These are phyloP conservation scores for Komagataella pseudopastoris DNA, from an alignment of 805 yeast species.

Conservation along the genomic window DNA sequence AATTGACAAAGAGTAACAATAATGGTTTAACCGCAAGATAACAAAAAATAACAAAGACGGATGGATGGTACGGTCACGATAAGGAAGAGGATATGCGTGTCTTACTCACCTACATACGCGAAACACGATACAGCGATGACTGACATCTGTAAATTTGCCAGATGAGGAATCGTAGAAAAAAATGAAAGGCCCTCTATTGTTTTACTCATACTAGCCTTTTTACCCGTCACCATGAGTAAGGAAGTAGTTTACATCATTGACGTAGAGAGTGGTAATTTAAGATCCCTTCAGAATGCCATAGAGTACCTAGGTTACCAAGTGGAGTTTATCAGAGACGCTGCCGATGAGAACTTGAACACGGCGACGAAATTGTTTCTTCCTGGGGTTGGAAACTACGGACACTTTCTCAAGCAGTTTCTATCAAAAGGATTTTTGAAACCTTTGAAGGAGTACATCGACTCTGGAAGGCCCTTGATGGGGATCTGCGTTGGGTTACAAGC, in stretches of 20 bases:
- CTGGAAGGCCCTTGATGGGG: conserved; percentile 90
- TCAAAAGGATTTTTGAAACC: conserved; percentile 54
- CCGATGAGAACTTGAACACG: conserved; percentile 33
- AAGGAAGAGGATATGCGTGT: not conserved
- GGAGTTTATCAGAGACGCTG: conserved; percentile 41
- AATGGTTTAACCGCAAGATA: not conserved
- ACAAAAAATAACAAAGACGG: not conserved
- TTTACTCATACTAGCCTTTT: not conserved
- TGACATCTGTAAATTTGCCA: not conserved
- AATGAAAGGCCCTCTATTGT: no score
- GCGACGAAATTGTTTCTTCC: conserved; percentile 67
- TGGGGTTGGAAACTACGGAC: conserved; percentile 97
- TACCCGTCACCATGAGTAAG: not conserved
- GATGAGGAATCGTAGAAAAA: not conserved
- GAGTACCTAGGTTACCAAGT: conserved; percentile 63
- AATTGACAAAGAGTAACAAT: not conserved
- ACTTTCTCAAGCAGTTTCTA: conserved; percentile 63
- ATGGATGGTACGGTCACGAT: not conserved
- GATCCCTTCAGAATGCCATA: conserved; percentile 80
- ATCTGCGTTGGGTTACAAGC: conserved; percentile 95
- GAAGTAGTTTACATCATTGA: conserved; percentile 61
- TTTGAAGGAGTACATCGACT: conserved; percentile 44
- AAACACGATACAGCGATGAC: not conserved
- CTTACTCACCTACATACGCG: not conserved
- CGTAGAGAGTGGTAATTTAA: conserved; percentile 88